Base-by-base conservation (phyloP, 805 yeast genomes). In the Novakomyces olei region DNA sequence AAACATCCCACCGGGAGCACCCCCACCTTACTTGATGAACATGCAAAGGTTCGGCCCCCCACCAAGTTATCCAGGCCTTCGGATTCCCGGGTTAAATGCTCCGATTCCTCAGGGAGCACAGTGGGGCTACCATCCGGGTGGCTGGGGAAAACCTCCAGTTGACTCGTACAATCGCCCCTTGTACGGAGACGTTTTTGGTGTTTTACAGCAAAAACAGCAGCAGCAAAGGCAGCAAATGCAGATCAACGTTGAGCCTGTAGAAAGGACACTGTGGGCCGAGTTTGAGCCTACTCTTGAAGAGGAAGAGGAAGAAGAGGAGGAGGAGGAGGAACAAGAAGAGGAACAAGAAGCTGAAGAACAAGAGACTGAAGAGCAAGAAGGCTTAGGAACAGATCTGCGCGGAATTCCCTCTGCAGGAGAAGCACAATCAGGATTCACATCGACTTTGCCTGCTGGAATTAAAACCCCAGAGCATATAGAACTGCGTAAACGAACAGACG, bases 21-120 rank as follows among this genome's bases (percentile, higher is more conserved):
- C 72, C 4, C 80, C 81, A 2, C 93, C 94, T 0, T 85, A 95
- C 95, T 60, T 72, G 15, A 49, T 60, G 2, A 63, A 64, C 24
- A 72, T 83, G 77, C 62, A 61, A 34, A 58, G 64, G 35, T 44
- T 65, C 9, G 95, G 95, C 0, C 69, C 75, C 18, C 93, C 96
- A 0, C 93, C 93, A 0, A 62, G 80, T 14, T 83, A 79, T 51
- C 71, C 72, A 2, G 60, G 65, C 25, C 54, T 79, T 48, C 53
- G 59, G 22, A 63, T 78, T 5, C 79, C 68, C 3, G 72, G 63
- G 3, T 47, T 53, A 12, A 63, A 63, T 39, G 58, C 63, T 1
- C 54, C 57, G 1, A 50, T 56, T 32, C 58, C 58, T 2, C 33
- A 43, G 1, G 55, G 53, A 5, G 54, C 56, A 5, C 53, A 52